Base-by-base conservation (phyloP, 805 yeast species). In the Vanderwaltozyma polyspora region DNA sequence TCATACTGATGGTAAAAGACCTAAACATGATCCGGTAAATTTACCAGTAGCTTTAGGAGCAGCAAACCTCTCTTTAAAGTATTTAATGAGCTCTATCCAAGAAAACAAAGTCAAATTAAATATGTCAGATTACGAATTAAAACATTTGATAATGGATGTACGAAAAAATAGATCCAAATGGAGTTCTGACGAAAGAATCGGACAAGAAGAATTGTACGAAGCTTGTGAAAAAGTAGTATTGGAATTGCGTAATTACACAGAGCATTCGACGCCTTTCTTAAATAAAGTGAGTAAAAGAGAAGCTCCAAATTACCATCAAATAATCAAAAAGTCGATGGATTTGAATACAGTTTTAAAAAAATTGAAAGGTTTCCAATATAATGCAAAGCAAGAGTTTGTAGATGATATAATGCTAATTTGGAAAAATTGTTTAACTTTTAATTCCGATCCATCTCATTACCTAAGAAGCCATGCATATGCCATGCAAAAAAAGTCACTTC, bases 241-340 rank as follows among this genome's bases (percentile, higher is more conserved):
- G 43, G 97, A 91, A 48, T 63, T 91, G 22, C 70, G 98, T 51
- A 83, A 89, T 6, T 84, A 80, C 46, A 89, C 98, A 0, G 96
- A 91, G 51, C 97, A 91, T 59, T 86, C 96, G 0, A 86, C 96
- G 1, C 94, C 97, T 0, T 91, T 91, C 51, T 66, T 91, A 44
- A 91, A 87, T 60, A 83, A 84, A 52, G 99, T 91, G n/a, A 84
- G 91, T 38, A 91, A 91, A 54, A 70, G 98, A 36, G 99, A 91
- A 50, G 99, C 99, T 0, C 99, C 98, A 6, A 91, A 91, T 53
- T 91, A 91, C 59, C 85, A 85, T 44, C 78, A 79, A 37, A 69
- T 91, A 28, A 89, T 91, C 49, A 87, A 85, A 48, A 74, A 73
- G 38, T 97, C 99, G 16, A 91, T 91, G 99, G 99, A 91, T 52